phyloP scores from a whole-genome alignment of 495 filamentous ascomycete genomes.

The Endocarpon pusillum region DNA sequence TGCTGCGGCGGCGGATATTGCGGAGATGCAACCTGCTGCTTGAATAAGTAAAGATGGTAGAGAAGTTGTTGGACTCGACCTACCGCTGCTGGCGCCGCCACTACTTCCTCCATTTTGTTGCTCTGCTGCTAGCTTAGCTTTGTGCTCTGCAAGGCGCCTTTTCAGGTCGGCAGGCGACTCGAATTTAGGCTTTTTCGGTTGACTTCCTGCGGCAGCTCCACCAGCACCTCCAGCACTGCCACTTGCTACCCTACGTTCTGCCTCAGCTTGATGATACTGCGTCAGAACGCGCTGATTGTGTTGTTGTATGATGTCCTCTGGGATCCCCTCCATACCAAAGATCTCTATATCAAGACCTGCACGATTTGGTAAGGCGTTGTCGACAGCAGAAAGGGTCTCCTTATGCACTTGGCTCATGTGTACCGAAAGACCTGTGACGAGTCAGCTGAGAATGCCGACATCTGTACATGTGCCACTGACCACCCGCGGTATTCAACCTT shows the following conservation, averaged over 20 bases:
- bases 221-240: constrained; percentile 57
- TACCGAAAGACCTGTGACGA: constrained; percentile 58
- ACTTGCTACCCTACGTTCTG: constrained; percentile 61
- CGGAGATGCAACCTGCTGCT: constrained; percentile 9
- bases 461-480: constrained; percentile 27
- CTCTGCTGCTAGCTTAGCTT: constrained; percentile 46
- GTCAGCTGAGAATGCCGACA: constrained; percentile 6
- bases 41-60: not conserved
- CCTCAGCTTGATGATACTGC: constrained; percentile 70
- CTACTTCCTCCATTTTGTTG: constrained; percentile 38
- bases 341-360: constrained; percentile 80
- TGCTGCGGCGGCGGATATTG: constrained; percentile 14
- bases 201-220: constrained; percentile 26
- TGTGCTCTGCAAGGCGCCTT: constrained; percentile 66
- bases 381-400: constrained; percentile 66
- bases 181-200: constrained; percentile 63
- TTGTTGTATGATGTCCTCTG: constrained; percentile 60
- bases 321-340: constrained; percentile 95
- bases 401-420: constrained; percentile 99
- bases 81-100: constrained; percentile 41
- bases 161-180: constrained; percentile 64
- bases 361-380: constrained; percentile 78
- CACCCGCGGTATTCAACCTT: constrained; percentile 85
- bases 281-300: constrained; percentile 74
- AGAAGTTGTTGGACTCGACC: constrained; percentile 8